phyloP scores from a whole-genome alignment of 2,329 filamentous ascomycete species.

The Mariannaea sp. region DNA sequence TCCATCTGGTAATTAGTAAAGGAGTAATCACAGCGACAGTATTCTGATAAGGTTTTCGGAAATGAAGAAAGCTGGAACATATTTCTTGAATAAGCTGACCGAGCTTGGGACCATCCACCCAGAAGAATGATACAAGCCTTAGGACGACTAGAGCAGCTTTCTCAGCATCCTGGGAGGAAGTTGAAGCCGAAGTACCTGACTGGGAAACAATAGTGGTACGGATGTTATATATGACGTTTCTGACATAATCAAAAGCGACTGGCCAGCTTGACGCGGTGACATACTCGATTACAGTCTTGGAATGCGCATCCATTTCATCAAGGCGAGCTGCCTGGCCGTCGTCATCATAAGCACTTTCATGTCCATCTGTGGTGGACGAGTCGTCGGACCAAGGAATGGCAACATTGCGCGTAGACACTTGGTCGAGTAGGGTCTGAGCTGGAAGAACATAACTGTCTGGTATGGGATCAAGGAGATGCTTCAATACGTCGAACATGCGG shows the following conservation, averaged over 20 bases:
- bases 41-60: constrained; percentile 67
- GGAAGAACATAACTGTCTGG: constrained; percentile 62
- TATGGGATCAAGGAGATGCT: constrained; percentile 61
- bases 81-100: constrained; percentile 67
- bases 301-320: constrained; percentile 57
- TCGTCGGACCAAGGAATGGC: constrained; percentile 41
- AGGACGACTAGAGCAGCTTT: constrained; percentile 58
- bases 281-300: constrained; percentile 65
- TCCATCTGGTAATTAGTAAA: constrained; percentile 67
- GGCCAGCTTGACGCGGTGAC: constrained; percentile 68
- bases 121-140: constrained; percentile 65
- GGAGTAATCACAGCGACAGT: constrained; percentile 66
- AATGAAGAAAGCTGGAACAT: constrained; percentile 69
- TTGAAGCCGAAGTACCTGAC: constrained; percentile 41
- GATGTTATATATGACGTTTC: constrained; percentile 56
- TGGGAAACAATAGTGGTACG: constrained; percentile 51
- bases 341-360: constrained; percentile 26
- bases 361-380: constrained; percentile 24
- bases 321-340: constrained; percentile 43
- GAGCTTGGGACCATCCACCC: constrained; percentile 67
- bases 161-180: constrained; percentile 55
- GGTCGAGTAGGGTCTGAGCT: constrained; percentile 61
- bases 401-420: constrained; percentile 47
- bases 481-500: constrained; percentile 61
- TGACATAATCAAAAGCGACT: constrained; percentile 62